phyloP scores from a whole-genome alignment of 2,329 filamentous ascomycete species.

The Diplodia sapinea region DNA sequence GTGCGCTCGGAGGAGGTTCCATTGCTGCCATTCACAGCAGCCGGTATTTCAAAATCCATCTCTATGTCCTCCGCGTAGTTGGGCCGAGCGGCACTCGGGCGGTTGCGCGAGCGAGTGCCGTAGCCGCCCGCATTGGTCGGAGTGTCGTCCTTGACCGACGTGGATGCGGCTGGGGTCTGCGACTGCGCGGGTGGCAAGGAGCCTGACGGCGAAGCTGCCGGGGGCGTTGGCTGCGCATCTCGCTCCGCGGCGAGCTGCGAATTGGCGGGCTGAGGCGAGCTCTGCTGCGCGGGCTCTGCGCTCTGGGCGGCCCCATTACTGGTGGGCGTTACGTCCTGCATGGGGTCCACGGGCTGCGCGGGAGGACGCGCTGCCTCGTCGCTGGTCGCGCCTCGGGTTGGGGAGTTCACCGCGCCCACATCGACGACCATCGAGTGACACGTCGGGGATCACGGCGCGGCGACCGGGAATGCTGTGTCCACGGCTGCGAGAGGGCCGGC shows the following conservation, averaged over 20 bases:
- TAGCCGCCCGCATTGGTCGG: constrained; percentile 67
- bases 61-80: constrained; percentile 98
- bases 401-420: constrained; percentile 43
- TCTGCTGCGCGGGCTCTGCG: constrained; percentile 37
- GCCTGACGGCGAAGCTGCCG: constrained; percentile 39
- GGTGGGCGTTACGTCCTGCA: constrained; percentile 39
- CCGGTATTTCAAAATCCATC: constrained; percentile 77
- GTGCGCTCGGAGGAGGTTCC: constrained; percentile 54
- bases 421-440: constrained; percentile 42
- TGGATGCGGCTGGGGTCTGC: constrained; percentile 39
- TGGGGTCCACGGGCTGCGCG: constrained; percentile 33
- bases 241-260: constrained; percentile 38
- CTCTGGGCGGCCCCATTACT: constrained; percentile 34
- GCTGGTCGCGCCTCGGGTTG: constrained; percentile 41
- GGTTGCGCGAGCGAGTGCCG: constrained; percentile 92
- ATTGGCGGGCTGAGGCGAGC: constrained; percentile 44
- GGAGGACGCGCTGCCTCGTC: constrained; percentile 41
- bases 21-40: constrained; percentile 63
- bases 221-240: constrained; percentile 24
- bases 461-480: constrained; percentile 20
- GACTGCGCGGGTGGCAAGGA: constrained; percentile 39
- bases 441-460: constrained; percentile 25
- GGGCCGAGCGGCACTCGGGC: constrained; percentile 76
- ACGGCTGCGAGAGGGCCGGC: constrained; percentile 13
- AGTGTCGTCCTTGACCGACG: constrained; percentile 41